Percentiles rank a stretch among this genome's conserved stretches.
These are phyloP conservation scores for Lactarius trivialis DNA, from an alignment of 768 basidiomycete species.

Conservation along the genomic window DNA sequence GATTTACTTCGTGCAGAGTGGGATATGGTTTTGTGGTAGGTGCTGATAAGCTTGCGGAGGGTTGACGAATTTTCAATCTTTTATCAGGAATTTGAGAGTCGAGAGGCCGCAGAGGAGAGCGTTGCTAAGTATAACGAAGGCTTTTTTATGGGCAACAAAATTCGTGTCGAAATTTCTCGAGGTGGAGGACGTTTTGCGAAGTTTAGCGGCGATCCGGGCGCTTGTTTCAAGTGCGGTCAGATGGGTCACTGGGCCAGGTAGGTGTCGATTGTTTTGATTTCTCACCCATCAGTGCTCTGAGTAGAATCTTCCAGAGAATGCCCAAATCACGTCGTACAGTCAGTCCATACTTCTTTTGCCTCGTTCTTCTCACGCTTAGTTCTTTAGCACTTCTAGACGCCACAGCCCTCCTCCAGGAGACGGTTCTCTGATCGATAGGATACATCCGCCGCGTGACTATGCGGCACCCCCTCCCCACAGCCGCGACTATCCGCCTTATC, in stretches of 20 bases:
- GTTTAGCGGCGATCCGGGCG: constrained; percentile 78
- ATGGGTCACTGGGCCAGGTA: constrained; percentile 88
- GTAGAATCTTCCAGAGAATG: constrained; percentile 53
- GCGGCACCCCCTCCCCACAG: constrained; percentile 34
- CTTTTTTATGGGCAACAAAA: constrained; percentile 88
- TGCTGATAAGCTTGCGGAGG: constrained; percentile 9
- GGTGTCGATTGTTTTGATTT: constrained; percentile 24
- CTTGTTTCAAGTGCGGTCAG: constrained; percentile 83
- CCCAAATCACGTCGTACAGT: constrained; percentile 49
- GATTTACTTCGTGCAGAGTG: constrained; percentile 41
- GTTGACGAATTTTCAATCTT: background rate
- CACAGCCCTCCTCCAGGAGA: constrained; percentile 36
- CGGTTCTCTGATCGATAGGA: constrained; percentile 50
- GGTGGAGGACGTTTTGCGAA: constrained; percentile 78
- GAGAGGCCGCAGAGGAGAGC: constrained; percentile 79
- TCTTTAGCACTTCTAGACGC: constrained; percentile 34
- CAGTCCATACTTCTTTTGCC: constrained; percentile 28
- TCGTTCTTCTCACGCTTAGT: constrained; percentile 27
- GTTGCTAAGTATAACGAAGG: constrained; percentile 87
- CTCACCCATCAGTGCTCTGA: constrained; percentile 6
- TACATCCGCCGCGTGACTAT: constrained; percentile 49
- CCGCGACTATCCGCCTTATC: constrained; percentile 37
- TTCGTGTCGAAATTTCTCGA: constrained; percentile 80
- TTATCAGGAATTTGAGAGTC: constrained; percentile 76
- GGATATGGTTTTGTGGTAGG: constrained; percentile 90